These are phyloP conservation scores for Hylodesmum podocarpum DNA, from an alignment of 306 rosid genomes.

Conservation along the genomic window DNA sequence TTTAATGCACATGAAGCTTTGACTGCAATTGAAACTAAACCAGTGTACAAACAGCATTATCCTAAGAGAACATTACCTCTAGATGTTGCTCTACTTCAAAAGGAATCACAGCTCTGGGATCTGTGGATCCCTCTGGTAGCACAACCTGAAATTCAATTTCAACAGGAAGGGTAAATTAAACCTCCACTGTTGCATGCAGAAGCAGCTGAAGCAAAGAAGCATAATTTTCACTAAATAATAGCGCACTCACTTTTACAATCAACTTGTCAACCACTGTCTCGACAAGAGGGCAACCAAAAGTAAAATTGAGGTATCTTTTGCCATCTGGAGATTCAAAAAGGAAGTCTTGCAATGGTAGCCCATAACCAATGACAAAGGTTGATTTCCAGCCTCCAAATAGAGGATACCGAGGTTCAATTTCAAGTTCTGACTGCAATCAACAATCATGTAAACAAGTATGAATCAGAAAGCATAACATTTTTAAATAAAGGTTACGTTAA, in stretches of 20 bases:
- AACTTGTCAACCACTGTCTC: slow-evolving; percentile 85
- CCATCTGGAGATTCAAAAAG: slow-evolving; percentile 93
- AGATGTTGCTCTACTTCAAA: slow-evolving; percentile 75
- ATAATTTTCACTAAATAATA: slow-evolving; percentile 19
- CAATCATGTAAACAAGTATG: slow-evolving; percentile 18
- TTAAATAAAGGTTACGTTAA: slow-evolving; percentile 8
- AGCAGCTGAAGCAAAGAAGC: slow-evolving; percentile 9
- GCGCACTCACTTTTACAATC: slow-evolving; percentile 67
- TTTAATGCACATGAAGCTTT: not conserved
- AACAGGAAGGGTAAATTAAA: slow-evolving; percentile 16
- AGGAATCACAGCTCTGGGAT: slow-evolving; percentile 72
- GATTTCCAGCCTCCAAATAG: slow-evolving; percentile 99
- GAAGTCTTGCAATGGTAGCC: slow-evolving; percentile 89
- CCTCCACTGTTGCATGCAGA: slow-evolving; percentile 13
- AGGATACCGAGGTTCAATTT: slow-evolving; percentile 95
- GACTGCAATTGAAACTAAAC: slow-evolving; percentile 11
- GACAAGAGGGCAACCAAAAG: slow-evolving; percentile 86
- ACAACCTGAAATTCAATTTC: slow-evolving; percentile 62
- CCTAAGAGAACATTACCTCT: slow-evolving; percentile 54
- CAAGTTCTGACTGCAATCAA: slow-evolving; percentile 87
- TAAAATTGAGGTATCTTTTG: slow-evolving; percentile 88
- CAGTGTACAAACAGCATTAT: slow-evolving; percentile 4
- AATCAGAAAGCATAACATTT: not conserved
- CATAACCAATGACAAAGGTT: slow-evolving; percentile 88
- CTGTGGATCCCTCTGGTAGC: slow-evolving; percentile 92